A percentile compares a stretch with the other conserved stretches of the same genome.
Conservation (phyloP, 2,329 filamentous ascomycete species). For the Pseudogymnoascus sp. region DNA sequence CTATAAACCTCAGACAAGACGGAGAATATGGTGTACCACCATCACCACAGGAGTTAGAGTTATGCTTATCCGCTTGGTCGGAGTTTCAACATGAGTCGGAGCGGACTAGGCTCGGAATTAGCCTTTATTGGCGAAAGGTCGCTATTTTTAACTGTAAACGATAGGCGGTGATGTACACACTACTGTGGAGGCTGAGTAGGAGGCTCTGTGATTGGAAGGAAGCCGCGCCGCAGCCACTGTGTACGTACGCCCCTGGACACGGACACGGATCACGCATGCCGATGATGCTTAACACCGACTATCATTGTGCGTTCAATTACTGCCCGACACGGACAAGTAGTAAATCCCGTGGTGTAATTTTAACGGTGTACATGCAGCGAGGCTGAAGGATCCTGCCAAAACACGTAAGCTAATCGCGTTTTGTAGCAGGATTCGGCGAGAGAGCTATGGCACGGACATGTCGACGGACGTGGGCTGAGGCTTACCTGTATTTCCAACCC, state of each 20-base stretch:
- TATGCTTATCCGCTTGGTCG: not conserved
- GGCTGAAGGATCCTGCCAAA: not conserved
- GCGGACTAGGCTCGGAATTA: not conserved
- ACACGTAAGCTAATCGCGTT: not conserved
- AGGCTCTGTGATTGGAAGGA: slow-evolving; percentile 2
- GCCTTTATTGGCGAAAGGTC: not conserved
- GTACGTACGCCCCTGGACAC: not conserved
- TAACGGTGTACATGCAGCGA: not conserved
- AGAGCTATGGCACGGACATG: not conserved
- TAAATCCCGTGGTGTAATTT: not conserved
- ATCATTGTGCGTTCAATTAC: not conserved
- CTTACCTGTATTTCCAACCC: not conserved
- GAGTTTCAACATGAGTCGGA: not conserved
- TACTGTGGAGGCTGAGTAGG: not conserved
- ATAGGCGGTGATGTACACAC: not conserved
- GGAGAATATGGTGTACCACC: not conserved
- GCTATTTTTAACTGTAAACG: not conserved
- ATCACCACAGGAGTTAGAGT: not conserved
- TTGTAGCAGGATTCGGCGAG: not conserved
- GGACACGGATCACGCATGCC: not conserved
- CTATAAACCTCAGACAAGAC: not conserved
- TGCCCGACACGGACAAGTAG: not conserved
- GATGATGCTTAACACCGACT: not conserved
- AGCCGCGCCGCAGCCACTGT: not conserved
- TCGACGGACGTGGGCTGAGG: not conserved